Conservation (phyloP, 2,329 filamentous ascomycete species). For the Bipolaris gigantea region DNA sequence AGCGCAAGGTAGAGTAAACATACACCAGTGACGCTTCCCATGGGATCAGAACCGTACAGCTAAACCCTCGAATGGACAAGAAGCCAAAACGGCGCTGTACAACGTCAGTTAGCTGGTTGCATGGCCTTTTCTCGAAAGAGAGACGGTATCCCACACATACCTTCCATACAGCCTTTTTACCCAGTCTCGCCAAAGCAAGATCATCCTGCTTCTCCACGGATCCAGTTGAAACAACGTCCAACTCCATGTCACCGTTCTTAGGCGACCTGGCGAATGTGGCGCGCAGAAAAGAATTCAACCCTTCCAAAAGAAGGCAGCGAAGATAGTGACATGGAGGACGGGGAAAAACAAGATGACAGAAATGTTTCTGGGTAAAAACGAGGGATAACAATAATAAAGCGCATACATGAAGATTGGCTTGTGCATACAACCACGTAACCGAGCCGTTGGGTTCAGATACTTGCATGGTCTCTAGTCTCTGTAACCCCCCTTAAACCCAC, state of each 20-base stretch:
- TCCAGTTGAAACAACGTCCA: slow-evolving; percentile 7
- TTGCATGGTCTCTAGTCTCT: slow-evolving; percentile 1
- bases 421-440: slow-evolving; percentile 4
- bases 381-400: background rate
- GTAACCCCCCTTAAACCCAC: slow-evolving; percentile 1
- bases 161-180: slow-evolving; percentile 31
- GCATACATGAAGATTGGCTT: slow-evolving; percentile 3
- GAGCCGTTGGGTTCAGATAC: slow-evolving; percentile 4
- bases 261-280: slow-evolving; percentile 15
- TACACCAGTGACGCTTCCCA: slow-evolving; percentile 35
- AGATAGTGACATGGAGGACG: background rate
- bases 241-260: slow-evolving; percentile 19
- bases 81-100: slow-evolving; percentile 32
- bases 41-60: slow-evolving; percentile 33
- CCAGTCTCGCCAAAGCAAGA: slow-evolving; percentile 23
- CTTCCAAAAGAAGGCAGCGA: background rate
- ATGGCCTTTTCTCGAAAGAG: background rate
- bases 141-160: slow-evolving; percentile 1
- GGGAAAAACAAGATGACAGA: background rate
- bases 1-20: background rate
- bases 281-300: background rate
- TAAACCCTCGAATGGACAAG: slow-evolving; percentile 31
- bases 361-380: background rate
- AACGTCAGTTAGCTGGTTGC: background rate
- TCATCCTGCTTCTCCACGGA: slow-evolving; percentile 21